Base-by-base conservation (phyloP, 2,329 filamentous ascomycete genomes). In the Akanthomyces muscarius region DNA sequence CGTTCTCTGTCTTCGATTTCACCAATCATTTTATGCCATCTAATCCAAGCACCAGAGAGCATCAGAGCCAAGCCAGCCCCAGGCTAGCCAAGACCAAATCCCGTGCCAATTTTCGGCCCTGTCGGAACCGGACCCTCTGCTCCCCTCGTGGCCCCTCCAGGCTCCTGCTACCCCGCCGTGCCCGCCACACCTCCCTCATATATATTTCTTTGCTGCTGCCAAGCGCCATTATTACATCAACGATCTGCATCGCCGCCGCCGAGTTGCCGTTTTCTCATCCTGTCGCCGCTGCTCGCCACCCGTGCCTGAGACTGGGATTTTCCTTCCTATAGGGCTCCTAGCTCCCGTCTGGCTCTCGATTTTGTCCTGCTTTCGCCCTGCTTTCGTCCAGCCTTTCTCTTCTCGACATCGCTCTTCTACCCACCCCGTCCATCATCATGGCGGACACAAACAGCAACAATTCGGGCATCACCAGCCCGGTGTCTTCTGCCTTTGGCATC, bases 401-500 rank as follows among this genome's bases (percentile, higher is more conserved):
- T 13, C 18, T 57, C 23, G 25, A 28, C 41, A 48, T 25, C 30
- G 8, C 56, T 47, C 16, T 23, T 13, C 2, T 21, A 38, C 14
- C 36, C 33, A 36, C 13, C 23, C 47, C 38, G 28, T 53, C 36
- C 28, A 13, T 30, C 59, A 55, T 30, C 50, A 61, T 61, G 59
- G 23, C 59, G 28, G 59, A 61, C 59, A 61, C 23, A 41, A 61
- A 54, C 58, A 36, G 16, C 42, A 54, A 54, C 45, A 21, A 45
- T 10, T 63, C 61, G 3, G 61, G 61, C 51, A 28, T 60, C 21
- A 23, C 42, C 33, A 64, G 62, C 44, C 57, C 63, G n/a, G 57
- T 56, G n/a, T 60, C 58, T 18, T 64, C 63, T 18, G 63, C 63
- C 28, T 64, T 64, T 64, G 63, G 63, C 51, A 56, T 64, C 44